Conservation (phyloP, 495 filamentous ascomycete genomes). For the Clohesyomyces aquaticus region DNA sequence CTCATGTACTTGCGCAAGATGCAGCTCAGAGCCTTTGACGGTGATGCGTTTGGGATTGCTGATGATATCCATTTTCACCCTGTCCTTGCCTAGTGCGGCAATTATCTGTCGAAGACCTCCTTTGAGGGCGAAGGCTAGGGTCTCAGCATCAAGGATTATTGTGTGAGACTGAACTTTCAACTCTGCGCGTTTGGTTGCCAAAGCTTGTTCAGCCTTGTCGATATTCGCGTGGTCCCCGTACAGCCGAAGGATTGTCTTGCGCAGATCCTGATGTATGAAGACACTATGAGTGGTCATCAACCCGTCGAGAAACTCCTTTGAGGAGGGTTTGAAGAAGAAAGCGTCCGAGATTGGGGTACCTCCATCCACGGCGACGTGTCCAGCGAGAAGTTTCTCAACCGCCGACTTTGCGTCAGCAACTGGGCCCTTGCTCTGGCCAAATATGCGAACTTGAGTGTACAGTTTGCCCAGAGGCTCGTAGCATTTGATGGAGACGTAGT, state of each 20-base stretch:
- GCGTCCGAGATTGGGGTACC: conserved; percentile 3
- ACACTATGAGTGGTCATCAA: conserved; percentile 11
- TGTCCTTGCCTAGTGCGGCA: conserved; percentile 28
- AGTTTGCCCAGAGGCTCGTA: conserved; percentile 18
- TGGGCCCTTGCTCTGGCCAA: conserved; percentile 18
- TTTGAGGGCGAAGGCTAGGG: conserved; percentile 11
- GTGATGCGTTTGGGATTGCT: conserved; percentile 26
- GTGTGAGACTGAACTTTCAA: conserved; percentile 14
- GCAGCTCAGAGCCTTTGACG: conserved; percentile 14
- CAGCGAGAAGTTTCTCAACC: conserved; percentile 29
- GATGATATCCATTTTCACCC: conserved; percentile 25
- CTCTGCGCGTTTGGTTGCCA: conserved; percentile 16
- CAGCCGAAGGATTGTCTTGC: conserved; percentile 11
- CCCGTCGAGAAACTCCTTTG: conserved; percentile 6
- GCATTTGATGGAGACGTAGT: conserved; percentile 11
- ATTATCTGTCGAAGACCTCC: conserved; percentile 29
- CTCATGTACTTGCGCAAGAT: conserved; percentile 9
- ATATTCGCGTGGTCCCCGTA: conserved; percentile 13
- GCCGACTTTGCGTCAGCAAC: conserved; percentile 17
- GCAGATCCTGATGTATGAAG: conserved; percentile 21
- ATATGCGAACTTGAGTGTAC: conserved; percentile 18
- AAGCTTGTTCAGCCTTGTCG: not conserved
- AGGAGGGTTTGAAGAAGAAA: conserved; percentile 17
- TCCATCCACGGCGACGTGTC: conserved; percentile 18
- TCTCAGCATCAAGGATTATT: conserved; percentile 22